These are phyloP conservation scores for Apiospora arundinis DNA, from an alignment of 2,329 filamentous ascomycete species.

Conservation along the genomic window DNA sequence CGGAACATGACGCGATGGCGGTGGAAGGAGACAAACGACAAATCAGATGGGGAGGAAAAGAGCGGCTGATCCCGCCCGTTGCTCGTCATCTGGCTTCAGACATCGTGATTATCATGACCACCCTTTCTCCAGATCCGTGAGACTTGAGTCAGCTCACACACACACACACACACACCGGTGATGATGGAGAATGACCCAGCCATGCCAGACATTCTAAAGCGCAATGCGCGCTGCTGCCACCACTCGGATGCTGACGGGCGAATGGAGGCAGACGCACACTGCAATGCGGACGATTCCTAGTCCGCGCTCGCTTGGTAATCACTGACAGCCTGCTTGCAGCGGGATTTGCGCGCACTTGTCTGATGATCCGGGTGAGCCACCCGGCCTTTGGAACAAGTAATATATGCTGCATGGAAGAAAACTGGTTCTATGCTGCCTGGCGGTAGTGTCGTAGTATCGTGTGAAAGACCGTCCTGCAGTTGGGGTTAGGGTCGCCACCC, in stretches of 20 bases:
- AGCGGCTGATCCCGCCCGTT: background rate
- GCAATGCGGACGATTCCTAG: background rate
- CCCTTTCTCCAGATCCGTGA: background rate
- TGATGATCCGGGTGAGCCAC: conserved; percentile 14
- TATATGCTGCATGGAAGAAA: background rate
- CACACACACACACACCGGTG: background rate
- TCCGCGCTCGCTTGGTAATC: background rate
- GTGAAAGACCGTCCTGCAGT: background rate
- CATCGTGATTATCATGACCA: background rate
- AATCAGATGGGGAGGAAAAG: background rate
- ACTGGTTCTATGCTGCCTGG: background rate
- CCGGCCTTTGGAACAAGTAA: background rate
- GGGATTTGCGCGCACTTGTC: background rate
- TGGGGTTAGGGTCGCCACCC: background rate
- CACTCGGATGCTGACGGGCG: conserved; percentile 2
- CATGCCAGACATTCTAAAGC: background rate
- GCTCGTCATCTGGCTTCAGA: background rate
- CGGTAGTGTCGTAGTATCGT: no score
- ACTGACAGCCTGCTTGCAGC: background rate
- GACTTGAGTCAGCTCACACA: background rate
- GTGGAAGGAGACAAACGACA: background rate
- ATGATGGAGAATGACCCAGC: background rate
- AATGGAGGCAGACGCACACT: background rate
- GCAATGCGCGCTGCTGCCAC: background rate
- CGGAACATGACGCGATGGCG: background rate